phyloP scores from a whole-genome alignment of 169 alveolate species.

The Plasmodium fragile region DNA sequence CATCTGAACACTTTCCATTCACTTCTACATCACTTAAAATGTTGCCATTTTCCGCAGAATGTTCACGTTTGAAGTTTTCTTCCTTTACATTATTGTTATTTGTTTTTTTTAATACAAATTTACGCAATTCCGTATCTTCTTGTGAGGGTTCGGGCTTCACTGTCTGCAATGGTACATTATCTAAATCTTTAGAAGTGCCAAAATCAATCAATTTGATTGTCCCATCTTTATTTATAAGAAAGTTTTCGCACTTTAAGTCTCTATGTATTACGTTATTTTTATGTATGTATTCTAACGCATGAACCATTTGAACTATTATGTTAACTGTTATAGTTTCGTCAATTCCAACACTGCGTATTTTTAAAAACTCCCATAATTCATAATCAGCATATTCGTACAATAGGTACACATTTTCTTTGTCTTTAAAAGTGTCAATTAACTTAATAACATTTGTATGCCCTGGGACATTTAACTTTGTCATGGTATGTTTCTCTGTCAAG shows the following conservation, averaged over 20 bases:
- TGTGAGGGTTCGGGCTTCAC: background rate
- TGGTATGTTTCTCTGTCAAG: slow-evolving; percentile 83
- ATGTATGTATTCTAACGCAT: slow-evolving; percentile 94
- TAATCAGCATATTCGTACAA: slow-evolving; percentile 86
- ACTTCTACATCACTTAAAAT: slow-evolving; percentile 20
- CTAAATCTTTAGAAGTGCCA: slow-evolving; percentile 89
- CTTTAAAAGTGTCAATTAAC: slow-evolving; percentile 87
- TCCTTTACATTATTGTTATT: slow-evolving; percentile 29
- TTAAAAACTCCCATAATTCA: slow-evolving; percentile 89
- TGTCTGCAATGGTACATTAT: slow-evolving; percentile 29
- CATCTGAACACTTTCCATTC: slow-evolving; percentile 1
- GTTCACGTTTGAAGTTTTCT: slow-evolving; percentile 20
- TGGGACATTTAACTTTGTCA: slow-evolving; percentile 83
- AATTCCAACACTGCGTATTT: slow-evolving; percentile 80
- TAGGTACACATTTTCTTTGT: slow-evolving; percentile 83
- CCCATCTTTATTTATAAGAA: slow-evolving; percentile 91
- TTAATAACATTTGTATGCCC: slow-evolving; percentile 87
- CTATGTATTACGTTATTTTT: slow-evolving; percentile 93
- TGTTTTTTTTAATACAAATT: slow-evolving; percentile 15
- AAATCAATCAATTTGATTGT: slow-evolving; percentile 95
- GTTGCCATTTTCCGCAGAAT: background rate
- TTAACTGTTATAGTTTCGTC: slow-evolving; percentile 79
- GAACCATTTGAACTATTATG: slow-evolving; percentile 84
- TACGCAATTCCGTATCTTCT: slow-evolving; percentile 1
- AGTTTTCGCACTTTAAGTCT: slow-evolving; percentile 96